Evolutionary conservation across 345 rosid genomes (phyloP).

Genomic region (Euphorbia pulcherrima): DNA sequence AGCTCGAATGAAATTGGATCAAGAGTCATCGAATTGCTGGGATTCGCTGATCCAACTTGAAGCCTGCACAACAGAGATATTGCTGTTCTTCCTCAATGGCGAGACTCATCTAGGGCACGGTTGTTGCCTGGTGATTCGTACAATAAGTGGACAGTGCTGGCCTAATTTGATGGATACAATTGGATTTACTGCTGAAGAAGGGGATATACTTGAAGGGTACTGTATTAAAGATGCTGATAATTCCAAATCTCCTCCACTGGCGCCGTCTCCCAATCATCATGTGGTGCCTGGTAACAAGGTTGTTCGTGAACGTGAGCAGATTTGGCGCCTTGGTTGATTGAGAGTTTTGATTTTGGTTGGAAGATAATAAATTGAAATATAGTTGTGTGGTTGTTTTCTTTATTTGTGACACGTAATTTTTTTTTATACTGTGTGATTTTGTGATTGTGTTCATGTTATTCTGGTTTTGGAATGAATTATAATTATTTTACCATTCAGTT

Average conservation of each 20-base stretch:
- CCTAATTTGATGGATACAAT: conserved; percentile 52
- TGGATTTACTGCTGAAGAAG: conserved; percentile 62
- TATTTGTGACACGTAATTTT: neutral
- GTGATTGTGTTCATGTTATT: too few species aligned
- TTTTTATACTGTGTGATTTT: too few species aligned
- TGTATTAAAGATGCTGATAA: conserved; percentile 23
- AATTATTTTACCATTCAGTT: too few species aligned
- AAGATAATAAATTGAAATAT: neutral
- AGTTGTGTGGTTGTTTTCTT: neutral
- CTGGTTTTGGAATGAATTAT: too few species aligned
- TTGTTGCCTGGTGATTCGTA: conserved; percentile 60
- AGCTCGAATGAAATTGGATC: conserved; percentile 40
- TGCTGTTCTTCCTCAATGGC: conserved; percentile 69
- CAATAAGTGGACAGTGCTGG: conserved; percentile 53
- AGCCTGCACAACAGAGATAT: conserved; percentile 63
- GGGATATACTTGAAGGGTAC: conserved; percentile 58
- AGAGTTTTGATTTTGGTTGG: neutral
- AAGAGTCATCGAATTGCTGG: conserved; percentile 57
- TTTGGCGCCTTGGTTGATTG: neutral
- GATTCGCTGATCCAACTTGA: conserved; percentile 65
- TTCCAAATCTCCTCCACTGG: neutral
- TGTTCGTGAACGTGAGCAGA: neutral
- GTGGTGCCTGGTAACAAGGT: neutral
- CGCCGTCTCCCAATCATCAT: neutral
- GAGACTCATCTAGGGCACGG: conserved; percentile 56